Percentiles rank a stretch among this genome's conserved stretches.
Conservation (phyloP, 2,329 filamentous ascomycete genomes). For the Apiospora rasikravindrae region DNA sequence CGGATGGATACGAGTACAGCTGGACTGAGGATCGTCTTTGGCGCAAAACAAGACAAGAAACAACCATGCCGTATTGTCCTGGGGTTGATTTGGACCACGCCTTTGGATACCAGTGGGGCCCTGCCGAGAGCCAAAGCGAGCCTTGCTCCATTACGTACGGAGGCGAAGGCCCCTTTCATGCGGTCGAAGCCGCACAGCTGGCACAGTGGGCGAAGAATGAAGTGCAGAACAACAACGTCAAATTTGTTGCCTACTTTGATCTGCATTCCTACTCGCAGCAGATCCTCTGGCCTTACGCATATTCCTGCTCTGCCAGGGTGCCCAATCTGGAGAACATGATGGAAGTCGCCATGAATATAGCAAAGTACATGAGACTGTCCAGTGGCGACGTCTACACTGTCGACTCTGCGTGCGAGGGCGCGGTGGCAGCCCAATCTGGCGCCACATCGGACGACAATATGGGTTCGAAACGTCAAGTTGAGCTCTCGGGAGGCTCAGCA, state of each 20-base stretch:
- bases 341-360: constrained; percentile 85
- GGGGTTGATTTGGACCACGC: constrained; percentile 89
- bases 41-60: constrained; percentile 92
- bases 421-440: constrained; percentile 51
- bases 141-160: constrained; percentile 92
- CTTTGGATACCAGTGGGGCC: constrained; percentile 86
- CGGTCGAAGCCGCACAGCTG: constrained; percentile 75
- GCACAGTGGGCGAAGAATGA: constrained; percentile 85
- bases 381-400: constrained; percentile 79
- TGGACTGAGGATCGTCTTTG: constrained; percentile 92
- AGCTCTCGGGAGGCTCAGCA: constrained; percentile 81
- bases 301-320: constrained; percentile 77
- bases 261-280: constrained; percentile 96
- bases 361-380: constrained; percentile 85
- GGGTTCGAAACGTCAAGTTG: constrained; percentile 55
- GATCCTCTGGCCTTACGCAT: constrained; percentile 90
- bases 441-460: constrained; percentile 25
- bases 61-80: constrained; percentile 79
- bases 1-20: constrained; percentile 92
- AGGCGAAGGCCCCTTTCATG: constrained; percentile 82
- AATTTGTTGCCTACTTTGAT: constrained; percentile 86
- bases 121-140: constrained; percentile 67
- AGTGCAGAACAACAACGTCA: constrained; percentile 70
- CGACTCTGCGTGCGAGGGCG: constrained; percentile 85
- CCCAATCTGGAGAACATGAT: constrained; percentile 91